Conservation (phyloP, 176 grass and related monocot genomes). For the Echinochloa phyllopogon region DNA sequence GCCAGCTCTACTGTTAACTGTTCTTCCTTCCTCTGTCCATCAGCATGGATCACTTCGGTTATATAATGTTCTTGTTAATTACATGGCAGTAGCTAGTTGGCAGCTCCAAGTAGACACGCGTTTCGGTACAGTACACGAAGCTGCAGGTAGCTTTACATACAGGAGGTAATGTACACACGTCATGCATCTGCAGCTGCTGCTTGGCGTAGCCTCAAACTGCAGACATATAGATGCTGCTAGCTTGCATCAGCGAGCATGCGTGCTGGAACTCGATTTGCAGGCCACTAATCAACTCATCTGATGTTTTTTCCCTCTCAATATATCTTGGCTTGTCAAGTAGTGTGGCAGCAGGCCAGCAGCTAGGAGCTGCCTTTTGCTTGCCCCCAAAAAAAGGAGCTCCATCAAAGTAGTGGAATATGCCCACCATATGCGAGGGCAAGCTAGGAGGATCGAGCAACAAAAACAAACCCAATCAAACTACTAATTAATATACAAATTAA, state of each 20-base stretch:
- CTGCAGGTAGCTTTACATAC: neutral
- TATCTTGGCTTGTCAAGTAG: neutral
- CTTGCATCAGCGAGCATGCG: neutral
- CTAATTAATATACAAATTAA: neutral
- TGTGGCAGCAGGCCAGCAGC: neutral
- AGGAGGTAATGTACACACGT: neutral
- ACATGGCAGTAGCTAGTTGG: too few relatives aligned
- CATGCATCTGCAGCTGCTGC: neutral
- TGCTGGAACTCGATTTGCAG: conserved; percentile 16
- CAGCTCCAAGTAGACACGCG: neutral
- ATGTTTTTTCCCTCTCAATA: neutral
- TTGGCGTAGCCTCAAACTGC: neutral
- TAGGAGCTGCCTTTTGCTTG: neutral
- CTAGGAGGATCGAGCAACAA: neutral
- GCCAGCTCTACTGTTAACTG: too few relatives aligned
- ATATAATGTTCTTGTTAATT: too few relatives aligned
- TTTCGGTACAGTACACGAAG: neutral
- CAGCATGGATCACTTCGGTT: too few relatives aligned
- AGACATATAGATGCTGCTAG: neutral
- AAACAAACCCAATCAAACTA: too few relatives aligned
- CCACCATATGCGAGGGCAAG: neutral
- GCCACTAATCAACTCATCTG: conserved; percentile 8
- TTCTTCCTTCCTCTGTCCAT: too few relatives aligned
- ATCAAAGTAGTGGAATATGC: conserved; percentile 16
- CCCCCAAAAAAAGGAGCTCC: neutral